Conservation (phyloP, 805 yeast species). For the Ogataea naganishii region DNA sequence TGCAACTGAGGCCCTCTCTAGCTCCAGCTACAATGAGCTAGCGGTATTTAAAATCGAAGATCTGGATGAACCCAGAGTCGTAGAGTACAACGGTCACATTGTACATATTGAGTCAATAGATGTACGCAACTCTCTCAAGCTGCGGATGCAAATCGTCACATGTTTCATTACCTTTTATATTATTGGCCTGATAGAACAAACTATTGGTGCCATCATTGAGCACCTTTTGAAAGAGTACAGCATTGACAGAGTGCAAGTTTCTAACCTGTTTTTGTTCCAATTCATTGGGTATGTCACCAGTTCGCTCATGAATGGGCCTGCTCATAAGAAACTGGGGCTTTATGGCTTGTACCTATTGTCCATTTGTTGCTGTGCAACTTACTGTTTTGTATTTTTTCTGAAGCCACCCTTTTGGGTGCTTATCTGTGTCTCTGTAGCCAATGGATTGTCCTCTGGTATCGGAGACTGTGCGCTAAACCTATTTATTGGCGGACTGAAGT, state of each 20-base stretch:
- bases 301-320: slow-evolving; percentile 37
- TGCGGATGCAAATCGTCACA: slow-evolving; percentile 35
- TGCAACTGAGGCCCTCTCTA: too few species aligned
- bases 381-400: slow-evolving; percentile 23
- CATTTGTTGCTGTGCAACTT: slow-evolving; percentile 4
- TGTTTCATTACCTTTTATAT: slow-evolving; percentile 32
- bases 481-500: slow-evolving; percentile 38
- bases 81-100: slow-evolving; percentile 13
- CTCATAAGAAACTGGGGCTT: slow-evolving; percentile 38
- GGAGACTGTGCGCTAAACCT: slow-evolving; percentile 48
- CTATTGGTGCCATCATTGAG: slow-evolving; percentile 53
- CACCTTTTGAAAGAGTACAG: slow-evolving; percentile 36
- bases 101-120: slow-evolving; percentile 30
- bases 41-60: too few species aligned
- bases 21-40: too few species aligned
- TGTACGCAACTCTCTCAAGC: slow-evolving; percentile 25
- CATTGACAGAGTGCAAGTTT: slow-evolving; percentile 37
- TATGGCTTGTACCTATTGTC: slow-evolving; percentile 31
- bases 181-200: slow-evolving; percentile 52
- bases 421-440: slow-evolving; percentile 27
- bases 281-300: slow-evolving; percentile 46
- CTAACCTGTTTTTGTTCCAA: slow-evolving; percentile 42
- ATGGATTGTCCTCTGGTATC: slow-evolving; percentile 50
- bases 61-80: too few species aligned
- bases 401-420: slow-evolving; percentile 34